Base-by-base conservation (phyloP, 495 filamentous ascomycete species). In the Penicillium lividum region DNA sequence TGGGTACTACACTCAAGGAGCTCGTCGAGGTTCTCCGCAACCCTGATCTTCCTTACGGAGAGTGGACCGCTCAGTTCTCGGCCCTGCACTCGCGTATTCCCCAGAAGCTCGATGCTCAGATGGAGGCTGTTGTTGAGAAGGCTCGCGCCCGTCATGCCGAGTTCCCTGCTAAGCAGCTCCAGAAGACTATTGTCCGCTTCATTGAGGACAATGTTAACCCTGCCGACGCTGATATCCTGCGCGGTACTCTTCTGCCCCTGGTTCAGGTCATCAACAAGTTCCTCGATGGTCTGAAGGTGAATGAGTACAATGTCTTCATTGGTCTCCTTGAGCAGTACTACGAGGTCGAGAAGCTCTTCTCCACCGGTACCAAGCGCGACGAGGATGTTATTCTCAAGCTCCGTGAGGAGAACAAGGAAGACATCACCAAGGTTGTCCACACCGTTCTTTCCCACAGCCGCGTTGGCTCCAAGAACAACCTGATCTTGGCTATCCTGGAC, bases 11-110 rank as follows among this genome's bases (percentile, higher is more conserved):
- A 7, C 80, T 99, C 36, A 93, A 92, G 78, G 91, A 94, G 63
- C 82, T 99, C 31, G 84, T 96, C 22, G 86, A 91, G 49, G 93
- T 99, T 5, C 85, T 99, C 13, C 89, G 92, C 28, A 85, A 95
- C 69, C 86, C 87, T 7, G 91, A 96, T 56, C 85, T 99, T 55
- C 94, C 94, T 1, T 99, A 96, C 74, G 90, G 93, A 73, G 91
- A 99, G 75, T 99, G 93, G 89, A 88, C 88, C 57, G 88, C 94
- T 11, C 95, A 98, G 66, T 92, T 93, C 56, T 93, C 94, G 29
- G 94, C 94, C 7, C 85, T 99, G 34, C 94, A 98, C 73, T 88
- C 92, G 5, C 88, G 94, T 68, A 98, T 98, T 90, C 94, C 94
- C 5, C 85, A 92, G 66, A 96, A 92, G 77, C 85, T 99, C 31